Percentiles rank a stretch among this genome's conserved stretches.
Conservation (phyloP, 805 yeast species). For the Cyberlindnera maritima region DNA sequence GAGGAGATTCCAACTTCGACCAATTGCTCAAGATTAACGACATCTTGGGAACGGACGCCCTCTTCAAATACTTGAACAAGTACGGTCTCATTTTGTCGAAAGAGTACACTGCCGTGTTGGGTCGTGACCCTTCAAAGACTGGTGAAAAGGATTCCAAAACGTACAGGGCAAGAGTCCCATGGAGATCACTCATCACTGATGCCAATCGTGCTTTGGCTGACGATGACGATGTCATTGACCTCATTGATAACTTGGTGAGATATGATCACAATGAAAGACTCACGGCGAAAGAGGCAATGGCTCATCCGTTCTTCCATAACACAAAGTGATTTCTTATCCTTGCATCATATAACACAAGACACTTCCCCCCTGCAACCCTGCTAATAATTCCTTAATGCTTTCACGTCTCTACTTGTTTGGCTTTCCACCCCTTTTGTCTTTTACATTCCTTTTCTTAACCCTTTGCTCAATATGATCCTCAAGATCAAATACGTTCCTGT, state of each 20-base stretch:
- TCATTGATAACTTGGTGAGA: conserved; percentile 73
- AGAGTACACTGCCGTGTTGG: conserved; percentile 74
- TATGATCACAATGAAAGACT: conserved; percentile 88
- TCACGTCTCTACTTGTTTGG: background rate
- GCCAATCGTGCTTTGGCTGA: conserved; percentile 66
- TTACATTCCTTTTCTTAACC: background rate
- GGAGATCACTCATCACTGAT: conserved; percentile 73
- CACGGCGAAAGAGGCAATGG: conserved; percentile 87
- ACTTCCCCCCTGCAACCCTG: background rate
- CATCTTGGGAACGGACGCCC: conserved; percentile 82
- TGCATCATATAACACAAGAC: background rate
- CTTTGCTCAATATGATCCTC: too few relatives aligned
- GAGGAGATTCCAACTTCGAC: conserved; percentile 87
- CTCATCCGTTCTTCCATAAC: conserved; percentile 47
- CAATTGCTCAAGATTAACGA: conserved; percentile 87
- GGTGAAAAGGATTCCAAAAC: conserved; percentile 9
- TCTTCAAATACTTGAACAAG: conserved; percentile 64
- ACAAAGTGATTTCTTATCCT: conserved; percentile 6
- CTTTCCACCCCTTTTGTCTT: background rate
- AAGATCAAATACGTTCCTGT: too few relatives aligned
- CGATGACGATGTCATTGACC: conserved; percentile 76
- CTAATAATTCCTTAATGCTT: background rate
- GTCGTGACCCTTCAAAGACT: conserved; percentile 60
- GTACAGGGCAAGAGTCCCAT: conserved; percentile 44
- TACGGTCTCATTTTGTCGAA: conserved; percentile 68